Conservation (phyloP, 306 rosid species). For the Acacia confusa region DNA sequence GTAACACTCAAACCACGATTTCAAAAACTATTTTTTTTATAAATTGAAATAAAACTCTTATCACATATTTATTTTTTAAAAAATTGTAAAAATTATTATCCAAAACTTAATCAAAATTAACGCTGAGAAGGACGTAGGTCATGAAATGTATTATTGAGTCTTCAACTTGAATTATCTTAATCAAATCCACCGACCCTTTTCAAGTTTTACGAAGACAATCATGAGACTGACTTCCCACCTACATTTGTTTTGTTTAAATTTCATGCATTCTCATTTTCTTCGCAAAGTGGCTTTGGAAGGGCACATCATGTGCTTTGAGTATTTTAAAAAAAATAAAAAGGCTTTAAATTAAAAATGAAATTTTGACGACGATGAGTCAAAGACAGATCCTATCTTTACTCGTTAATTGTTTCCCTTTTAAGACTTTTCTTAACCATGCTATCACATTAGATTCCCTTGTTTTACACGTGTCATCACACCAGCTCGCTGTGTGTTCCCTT, state of each 20-base stretch:
- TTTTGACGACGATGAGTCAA: background rate
- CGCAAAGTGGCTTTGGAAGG: background rate
- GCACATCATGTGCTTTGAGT: background rate
- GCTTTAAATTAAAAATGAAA: too few species aligned
- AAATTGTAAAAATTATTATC: too few species aligned
- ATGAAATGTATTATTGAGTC: background rate
- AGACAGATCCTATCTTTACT: background rate
- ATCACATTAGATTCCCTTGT: background rate
- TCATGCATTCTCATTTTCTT: background rate
- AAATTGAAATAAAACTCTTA: too few species aligned
- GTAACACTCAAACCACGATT: too few species aligned
- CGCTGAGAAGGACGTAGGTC: background rate
- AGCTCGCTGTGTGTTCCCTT: background rate
- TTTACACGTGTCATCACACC: background rate
- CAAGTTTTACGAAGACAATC: too few species aligned
- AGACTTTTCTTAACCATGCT: background rate
- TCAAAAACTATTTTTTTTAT: too few species aligned
- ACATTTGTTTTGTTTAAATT: too few species aligned
- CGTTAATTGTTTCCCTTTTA: background rate
- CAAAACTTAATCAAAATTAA: too few species aligned
- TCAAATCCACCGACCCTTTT: too few species aligned
- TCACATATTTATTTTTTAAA: too few species aligned
- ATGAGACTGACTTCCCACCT: too few species aligned
- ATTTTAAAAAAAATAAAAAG: too few species aligned
- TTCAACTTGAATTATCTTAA: background rate